These are phyloP conservation scores for Gynandropsis gynandra DNA, from an alignment of 345 rosid genomes.

Conservation along the genomic window DNA sequence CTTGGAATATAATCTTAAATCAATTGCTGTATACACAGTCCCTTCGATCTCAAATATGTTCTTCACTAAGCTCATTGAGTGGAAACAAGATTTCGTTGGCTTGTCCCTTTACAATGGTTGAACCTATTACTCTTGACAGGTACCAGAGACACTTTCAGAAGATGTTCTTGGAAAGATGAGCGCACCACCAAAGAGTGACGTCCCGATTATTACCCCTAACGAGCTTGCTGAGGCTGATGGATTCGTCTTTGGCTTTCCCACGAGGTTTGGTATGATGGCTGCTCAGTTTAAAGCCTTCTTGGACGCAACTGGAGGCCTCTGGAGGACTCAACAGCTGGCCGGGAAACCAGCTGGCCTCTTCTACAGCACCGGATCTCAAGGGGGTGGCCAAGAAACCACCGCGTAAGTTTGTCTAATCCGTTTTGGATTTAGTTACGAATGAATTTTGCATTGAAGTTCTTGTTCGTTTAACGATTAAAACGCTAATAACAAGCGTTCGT, in stretches of 20 bases:
- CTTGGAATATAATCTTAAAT: too few species aligned
- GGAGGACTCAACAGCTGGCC: conserved; percentile 91
- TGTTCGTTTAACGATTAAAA: too few species aligned
- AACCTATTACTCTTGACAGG: too few species aligned
- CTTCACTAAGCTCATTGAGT: too few species aligned
- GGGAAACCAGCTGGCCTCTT: conserved; percentile 97
- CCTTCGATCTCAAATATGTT: too few species aligned
- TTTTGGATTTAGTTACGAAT: too few species aligned
- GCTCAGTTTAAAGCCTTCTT: conserved; percentile 95
- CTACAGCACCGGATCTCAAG: conserved; percentile 97
- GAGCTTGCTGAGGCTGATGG: conserved; percentile 94
- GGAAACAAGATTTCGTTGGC: neutral
- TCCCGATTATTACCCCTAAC: conserved; percentile 60
- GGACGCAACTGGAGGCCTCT: conserved; percentile 88
- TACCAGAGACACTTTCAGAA: conserved; percentile 80
- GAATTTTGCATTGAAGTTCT: too few species aligned
- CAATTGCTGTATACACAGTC: too few species aligned
- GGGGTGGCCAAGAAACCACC: conserved; percentile 98
- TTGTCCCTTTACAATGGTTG: too few species aligned
- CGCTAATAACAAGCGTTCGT: too few species aligned
- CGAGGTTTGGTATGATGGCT: conserved; percentile 98
- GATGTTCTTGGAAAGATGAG: conserved; percentile 82
- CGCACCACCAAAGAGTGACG: conserved; percentile 82
- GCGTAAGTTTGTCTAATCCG: conserved; percentile 44
- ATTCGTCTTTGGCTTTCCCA: conserved; percentile 83